Conservation (phyloP, 2,329 filamentous ascomycete species). For the Fusarium sororula region DNA sequence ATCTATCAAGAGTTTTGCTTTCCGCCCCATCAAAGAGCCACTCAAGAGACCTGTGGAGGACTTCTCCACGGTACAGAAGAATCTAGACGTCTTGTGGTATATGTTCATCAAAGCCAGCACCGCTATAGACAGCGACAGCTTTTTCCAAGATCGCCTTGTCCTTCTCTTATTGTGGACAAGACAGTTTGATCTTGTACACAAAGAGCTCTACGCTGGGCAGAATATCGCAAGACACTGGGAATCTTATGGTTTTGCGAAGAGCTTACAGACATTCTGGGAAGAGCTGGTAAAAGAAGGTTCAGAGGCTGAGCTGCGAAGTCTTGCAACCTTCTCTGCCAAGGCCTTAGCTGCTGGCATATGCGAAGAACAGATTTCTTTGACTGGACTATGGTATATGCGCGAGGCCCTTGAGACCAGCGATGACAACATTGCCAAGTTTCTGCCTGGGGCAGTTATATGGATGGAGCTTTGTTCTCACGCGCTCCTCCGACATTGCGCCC, state of each 20-base stretch:
- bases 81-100: background rate
- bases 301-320: background rate
- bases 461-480: background rate
- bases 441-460: background rate
- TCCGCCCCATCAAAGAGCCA: background rate
- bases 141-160: constrained; percentile 5
- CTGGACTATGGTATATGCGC: background rate
- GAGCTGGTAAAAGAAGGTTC: background rate
- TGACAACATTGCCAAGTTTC: background rate
- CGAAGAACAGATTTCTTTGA: background rate
- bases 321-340: constrained; percentile 11
- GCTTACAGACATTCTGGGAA: background rate
- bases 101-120: background rate
- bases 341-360: background rate
- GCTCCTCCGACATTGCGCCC: background rate
- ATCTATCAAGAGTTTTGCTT: background rate
- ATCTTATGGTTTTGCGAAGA: background rate
- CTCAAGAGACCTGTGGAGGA: background rate
- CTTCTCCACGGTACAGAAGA: background rate
- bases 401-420: background rate
- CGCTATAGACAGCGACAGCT: background rate
- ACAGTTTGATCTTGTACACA: background rate
- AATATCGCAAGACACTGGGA: background rate
- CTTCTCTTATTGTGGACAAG: background rate
- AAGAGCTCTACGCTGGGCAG: background rate